A percentile compares a stretch with the other conserved stretches of the same genome.
Conservation (phyloP, 2,329 filamentous ascomycete genomes). For the Leptographium galeiforme region DNA sequence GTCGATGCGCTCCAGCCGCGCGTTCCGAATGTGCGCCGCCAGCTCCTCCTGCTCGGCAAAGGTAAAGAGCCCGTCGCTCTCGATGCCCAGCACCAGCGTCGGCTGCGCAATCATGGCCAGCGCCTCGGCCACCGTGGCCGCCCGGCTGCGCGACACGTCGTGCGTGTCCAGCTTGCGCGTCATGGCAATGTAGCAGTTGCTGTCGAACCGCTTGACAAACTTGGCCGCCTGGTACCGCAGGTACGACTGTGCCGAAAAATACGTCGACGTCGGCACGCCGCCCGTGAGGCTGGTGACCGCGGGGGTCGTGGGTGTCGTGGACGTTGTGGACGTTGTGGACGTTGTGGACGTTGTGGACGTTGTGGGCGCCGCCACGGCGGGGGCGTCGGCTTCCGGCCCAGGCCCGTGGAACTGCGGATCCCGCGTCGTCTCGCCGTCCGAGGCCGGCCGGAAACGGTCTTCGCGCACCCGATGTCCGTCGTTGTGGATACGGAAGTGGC, state of each 20-base stretch:
- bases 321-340: conserved; percentile 24
- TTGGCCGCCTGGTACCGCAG: conserved; percentile 92
- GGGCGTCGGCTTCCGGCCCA: background rate
- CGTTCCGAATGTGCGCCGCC: conserved; percentile 65
- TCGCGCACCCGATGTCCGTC: conserved; percentile 59
- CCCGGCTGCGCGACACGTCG: conserved; percentile 72
- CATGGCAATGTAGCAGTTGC: conserved; percentile 98
- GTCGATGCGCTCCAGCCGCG: conserved; percentile 73
- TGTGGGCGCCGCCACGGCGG: conserved; percentile 12
- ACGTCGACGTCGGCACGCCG: conserved; percentile 57
- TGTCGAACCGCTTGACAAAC: conserved; percentile 93
- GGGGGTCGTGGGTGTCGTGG: conserved; percentile 13
- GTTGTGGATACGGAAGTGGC: conserved; percentile 72
- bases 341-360: conserved; percentile 14
- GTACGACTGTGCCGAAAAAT: conserved; percentile 97
- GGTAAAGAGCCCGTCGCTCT: conserved; percentile 90
- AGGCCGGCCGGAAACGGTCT: conserved; percentile 27
- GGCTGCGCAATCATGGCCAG: conserved; percentile 77
- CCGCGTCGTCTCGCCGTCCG: background rate
- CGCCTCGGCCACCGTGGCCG: conserved; percentile 56
- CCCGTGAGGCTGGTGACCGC: conserved; percentile 28
- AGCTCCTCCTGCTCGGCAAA: conserved; percentile 94
- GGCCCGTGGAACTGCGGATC: conserved; percentile 15
- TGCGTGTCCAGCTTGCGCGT: conserved; percentile 96
- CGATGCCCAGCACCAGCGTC: conserved; percentile 81